Conservation (phyloP, 768 basidiomycete species). For the Cystobasidium tubakii region DNA sequence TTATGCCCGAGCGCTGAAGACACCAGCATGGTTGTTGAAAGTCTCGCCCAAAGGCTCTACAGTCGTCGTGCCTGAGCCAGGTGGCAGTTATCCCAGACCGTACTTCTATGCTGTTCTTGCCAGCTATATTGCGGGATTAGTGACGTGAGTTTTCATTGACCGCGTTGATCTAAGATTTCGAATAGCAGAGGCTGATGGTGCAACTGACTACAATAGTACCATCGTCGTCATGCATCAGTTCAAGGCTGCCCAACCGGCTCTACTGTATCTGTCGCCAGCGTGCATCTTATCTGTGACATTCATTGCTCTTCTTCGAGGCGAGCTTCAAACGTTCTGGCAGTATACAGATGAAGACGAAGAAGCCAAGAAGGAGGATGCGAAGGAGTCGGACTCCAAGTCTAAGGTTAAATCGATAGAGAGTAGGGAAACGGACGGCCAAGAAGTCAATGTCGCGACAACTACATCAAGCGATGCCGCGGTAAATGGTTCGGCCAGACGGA, state of each 20-base stretch:
- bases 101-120: constrained; percentile 67
- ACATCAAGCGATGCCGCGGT: background rate
- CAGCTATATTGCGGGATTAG: constrained; percentile 56
- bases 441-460: background rate
- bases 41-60: constrained; percentile 27
- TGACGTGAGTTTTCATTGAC: constrained; percentile 29
- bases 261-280: constrained; percentile 74
- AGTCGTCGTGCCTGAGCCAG: constrained; percentile 43
- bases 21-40: background rate
- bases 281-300: constrained; percentile 66
- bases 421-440: background rate
- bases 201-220: constrained; percentile 59
- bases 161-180: background rate
- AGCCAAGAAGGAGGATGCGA: background rate
- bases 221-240: constrained; percentile 79
- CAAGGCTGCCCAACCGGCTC: constrained; percentile 74
- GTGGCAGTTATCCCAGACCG: constrained; percentile 57
- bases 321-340: constrained; percentile 63
- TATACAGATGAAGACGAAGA: constrained; percentile 2
- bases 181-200: background rate
- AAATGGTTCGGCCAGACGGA: background rate
- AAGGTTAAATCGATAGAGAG: background rate
- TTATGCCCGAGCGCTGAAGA: constrained; percentile 53
- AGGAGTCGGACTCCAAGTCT: background rate
- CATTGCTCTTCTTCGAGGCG: constrained; percentile 61